A percentile compares a stretch with the other conserved stretches of the same genome.
These are phyloP conservation scores for Hanseniaspora valbyensis DNA, from an alignment of 805 yeast genomes.

Conservation along the genomic window DNA sequence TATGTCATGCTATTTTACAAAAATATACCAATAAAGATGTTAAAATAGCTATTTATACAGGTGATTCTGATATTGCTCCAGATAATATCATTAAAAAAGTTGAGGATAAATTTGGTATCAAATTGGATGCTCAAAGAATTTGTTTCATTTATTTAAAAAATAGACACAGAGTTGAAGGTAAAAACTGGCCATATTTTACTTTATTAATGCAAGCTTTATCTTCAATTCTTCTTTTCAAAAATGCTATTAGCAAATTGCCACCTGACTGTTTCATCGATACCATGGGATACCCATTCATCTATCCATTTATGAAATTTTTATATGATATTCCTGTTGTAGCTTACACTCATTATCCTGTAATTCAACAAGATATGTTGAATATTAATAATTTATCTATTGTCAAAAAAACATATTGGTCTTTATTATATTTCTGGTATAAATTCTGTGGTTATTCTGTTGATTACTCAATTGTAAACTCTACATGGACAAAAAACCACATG, in stretches of 20 bases:
- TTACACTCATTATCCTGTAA: constrained; percentile 90
- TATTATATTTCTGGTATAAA: constrained; percentile 52
- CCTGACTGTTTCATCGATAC: constrained; percentile 95
- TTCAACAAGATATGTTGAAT: constrained; percentile 75
- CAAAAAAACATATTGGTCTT: constrained; percentile 60
- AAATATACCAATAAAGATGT: constrained; percentile 39
- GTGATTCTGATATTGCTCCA: constrained; percentile 43
- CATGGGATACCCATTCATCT: constrained; percentile 83
- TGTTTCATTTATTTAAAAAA: constrained; percentile 50
- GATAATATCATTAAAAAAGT: constrained; percentile 43
- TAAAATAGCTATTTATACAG: constrained; percentile 47
- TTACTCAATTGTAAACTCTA: constrained; percentile 64
- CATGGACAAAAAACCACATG: constrained; percentile 85
- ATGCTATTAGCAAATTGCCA: constrained; percentile 53
- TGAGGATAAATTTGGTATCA: constrained; percentile 43
- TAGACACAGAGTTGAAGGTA: constrained; percentile 54
- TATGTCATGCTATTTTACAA: constrained; percentile 58
- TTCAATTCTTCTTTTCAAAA: constrained; percentile 52
- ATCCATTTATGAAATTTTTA: constrained; percentile 48
- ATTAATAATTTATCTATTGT: constrained; percentile 30
- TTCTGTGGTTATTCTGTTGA: constrained; percentile 57
- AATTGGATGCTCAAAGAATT: constrained; percentile 41
- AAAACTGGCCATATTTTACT: constrained; percentile 68
- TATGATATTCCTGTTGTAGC: constrained; percentile 67
- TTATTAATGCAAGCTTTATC: constrained; percentile 83